Evolutionary conservation across 2,329 filamentous ascomycete genomes (phyloP).

Genomic region (Exophiala phaeomuriformis): DNA sequence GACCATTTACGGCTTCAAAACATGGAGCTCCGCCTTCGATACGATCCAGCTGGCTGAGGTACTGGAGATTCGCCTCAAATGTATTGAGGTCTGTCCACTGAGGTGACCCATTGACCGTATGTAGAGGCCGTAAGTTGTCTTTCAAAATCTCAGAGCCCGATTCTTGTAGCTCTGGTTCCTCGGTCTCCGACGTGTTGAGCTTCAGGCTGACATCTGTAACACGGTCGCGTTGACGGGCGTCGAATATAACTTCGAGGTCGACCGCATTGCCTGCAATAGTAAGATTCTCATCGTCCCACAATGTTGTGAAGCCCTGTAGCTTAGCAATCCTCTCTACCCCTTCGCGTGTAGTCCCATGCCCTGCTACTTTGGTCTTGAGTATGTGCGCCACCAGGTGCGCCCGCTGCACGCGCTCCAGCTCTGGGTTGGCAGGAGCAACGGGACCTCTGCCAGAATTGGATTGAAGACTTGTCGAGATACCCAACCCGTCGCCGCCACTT

Average conservation of each 20-base stretch:
- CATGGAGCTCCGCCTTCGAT: conserved; percentile 41
- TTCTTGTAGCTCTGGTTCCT: conserved; percentile 36
- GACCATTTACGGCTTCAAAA: conserved; percentile 40
- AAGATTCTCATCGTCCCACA: conserved; percentile 42
- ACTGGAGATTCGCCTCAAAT: conserved; percentile 39
- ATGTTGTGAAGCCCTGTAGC: conserved; percentile 41
- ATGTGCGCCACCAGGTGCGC: conserved; percentile 38
- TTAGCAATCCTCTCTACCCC: conserved; percentile 38
- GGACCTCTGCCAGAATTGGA: conserved; percentile 36
- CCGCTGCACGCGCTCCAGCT: conserved; percentile 37
- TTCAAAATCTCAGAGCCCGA: conserved; percentile 40
- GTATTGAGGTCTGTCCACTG: conserved; percentile 29
- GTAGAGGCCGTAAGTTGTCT: conserved; percentile 33
- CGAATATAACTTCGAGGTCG: conserved; percentile 42
- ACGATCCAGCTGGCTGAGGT: conserved; percentile 40
- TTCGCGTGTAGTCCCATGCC: conserved; percentile 39
- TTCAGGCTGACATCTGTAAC: conserved; percentile 40
- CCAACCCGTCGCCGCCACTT: conserved; percentile 29
- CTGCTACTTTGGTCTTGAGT: conserved; percentile 36
- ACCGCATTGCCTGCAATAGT: conserved; percentile 42
- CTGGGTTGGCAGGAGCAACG: conserved; percentile 34
- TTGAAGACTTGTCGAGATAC: conserved; percentile 37
- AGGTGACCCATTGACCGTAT: conserved; percentile 30
- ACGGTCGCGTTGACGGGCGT: conserved; percentile 32
- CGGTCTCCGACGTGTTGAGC: conserved; percentile 37